A percentile compares a stretch with the other conserved stretches of the same genome.
phyloP scores from a whole-genome alignment of 2,329 filamentous ascomycete species.

The Metarhizium album region DNA sequence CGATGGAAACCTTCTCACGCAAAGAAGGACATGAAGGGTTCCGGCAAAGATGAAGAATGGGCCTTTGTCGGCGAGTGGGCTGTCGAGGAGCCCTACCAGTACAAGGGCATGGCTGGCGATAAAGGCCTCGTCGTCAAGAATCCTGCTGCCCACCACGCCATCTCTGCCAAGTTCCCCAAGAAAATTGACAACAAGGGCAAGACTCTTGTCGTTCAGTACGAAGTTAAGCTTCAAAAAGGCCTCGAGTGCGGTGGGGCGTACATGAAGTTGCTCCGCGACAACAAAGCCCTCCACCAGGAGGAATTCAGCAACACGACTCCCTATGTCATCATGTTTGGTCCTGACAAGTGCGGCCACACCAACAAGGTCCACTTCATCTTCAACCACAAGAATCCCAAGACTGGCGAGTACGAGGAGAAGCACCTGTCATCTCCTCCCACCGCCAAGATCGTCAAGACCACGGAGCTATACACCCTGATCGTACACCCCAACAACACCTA shows the following conservation, averaged over 20 bases:
- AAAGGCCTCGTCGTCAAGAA: constrained; percentile 98
- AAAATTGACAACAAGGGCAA: constrained; percentile 96
- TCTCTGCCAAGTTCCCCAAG: constrained; percentile 96
- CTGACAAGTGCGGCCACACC: constrained; percentile 96
- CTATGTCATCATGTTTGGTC: constrained; percentile 99
- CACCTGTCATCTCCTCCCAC: constrained; percentile 77
- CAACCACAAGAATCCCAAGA: constrained; percentile 99
- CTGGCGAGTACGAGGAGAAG: constrained; percentile 99
- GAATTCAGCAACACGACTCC: constrained; percentile 97
- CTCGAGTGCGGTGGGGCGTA: constrained; percentile 98
- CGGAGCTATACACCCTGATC: constrained; percentile 91
- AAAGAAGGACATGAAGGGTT: constrained; percentile 77
- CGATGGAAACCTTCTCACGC: constrained; percentile 93
- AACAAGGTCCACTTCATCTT: constrained; percentile 99
- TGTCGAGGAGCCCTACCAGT: constrained; percentile 84
- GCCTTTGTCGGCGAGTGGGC: constrained; percentile 55
- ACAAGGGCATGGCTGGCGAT: constrained; percentile 88
- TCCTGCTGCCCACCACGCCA: constrained; percentile 94
- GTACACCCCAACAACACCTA: constrained; percentile 96
- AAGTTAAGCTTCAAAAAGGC: constrained; percentile 97
- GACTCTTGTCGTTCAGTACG: constrained; percentile 94
- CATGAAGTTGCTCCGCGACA: constrained; percentile 97
- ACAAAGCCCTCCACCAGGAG: constrained; percentile 90
- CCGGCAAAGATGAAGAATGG: constrained; percentile 38
- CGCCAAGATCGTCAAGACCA: constrained; percentile 82